Conservation (phyloP, 148 eudicot genomes). For the Talinum fruticosum region DNA sequence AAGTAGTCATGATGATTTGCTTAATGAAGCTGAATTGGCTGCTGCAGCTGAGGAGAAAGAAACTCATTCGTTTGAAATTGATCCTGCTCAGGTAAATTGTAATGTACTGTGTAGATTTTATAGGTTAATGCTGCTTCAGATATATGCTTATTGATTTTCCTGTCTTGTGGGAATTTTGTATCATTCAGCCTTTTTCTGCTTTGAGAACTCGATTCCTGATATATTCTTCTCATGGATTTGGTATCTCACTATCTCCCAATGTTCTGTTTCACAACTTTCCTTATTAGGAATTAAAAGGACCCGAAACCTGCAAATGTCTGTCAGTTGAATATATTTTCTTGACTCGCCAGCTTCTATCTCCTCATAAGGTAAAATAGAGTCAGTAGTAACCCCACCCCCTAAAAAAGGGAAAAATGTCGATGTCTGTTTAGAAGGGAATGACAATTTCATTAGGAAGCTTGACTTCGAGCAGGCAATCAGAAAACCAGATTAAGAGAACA, state of each 20-base stretch:
- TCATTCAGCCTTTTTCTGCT: neutral
- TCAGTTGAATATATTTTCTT: neutral
- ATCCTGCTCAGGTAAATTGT: conserved; percentile 71
- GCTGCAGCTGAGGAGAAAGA: conserved; percentile 97
- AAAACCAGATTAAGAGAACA: neutral
- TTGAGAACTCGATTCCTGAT: neutral
- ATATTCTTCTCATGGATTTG: neutral
- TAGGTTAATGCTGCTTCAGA: conserved; percentile 2
- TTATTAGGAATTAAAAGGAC: too few relatives aligned
- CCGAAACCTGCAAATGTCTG: neutral
- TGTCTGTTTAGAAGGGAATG: neutral
- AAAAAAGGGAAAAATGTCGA: neutral
- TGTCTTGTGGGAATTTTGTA: neutral
- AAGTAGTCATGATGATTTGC: conserved; percentile 63
- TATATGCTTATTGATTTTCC: neutral
- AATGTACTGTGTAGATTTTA: neutral
- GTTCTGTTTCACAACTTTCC: neutral
- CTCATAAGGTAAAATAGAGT: neutral
- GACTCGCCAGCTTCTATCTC: neutral
- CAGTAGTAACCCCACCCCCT: neutral
- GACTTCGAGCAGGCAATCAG: neutral
- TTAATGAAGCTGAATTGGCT: conserved; percentile 86
- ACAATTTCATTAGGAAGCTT: neutral
- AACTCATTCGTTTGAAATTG: conserved; percentile 89
- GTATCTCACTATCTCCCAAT: neutral